Percentiles rank a stretch among this genome's conserved stretches.
Conservation (phyloP, 2,329 filamentous ascomycete species). For the Didymellaceae sp. region DNA sequence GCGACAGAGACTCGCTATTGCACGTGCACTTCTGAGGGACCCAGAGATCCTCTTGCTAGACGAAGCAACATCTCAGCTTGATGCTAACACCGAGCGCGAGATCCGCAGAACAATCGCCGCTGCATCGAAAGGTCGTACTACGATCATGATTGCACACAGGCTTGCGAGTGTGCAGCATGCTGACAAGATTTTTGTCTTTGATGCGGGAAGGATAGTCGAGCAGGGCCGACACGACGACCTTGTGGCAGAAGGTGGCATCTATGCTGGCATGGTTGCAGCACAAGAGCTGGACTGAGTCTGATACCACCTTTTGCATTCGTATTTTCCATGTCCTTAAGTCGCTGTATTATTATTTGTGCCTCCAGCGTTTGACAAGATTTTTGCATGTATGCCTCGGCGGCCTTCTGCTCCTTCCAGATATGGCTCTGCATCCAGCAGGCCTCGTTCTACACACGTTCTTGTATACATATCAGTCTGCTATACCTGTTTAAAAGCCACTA, state of each 20-base stretch:
- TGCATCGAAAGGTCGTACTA: conserved; percentile 59
- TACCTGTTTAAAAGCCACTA: neutral
- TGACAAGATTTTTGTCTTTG: conserved; percentile 80
- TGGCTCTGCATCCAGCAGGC: neutral
- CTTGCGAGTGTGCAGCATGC: conserved; percentile 80
- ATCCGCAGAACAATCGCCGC: conserved; percentile 52
- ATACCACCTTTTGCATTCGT: neutral
- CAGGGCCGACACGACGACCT: conserved; percentile 67
- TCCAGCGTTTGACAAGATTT: neutral
- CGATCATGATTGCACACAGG: conserved; percentile 78
- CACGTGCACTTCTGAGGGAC: conserved; percentile 54
- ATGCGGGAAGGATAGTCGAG: conserved; percentile 67
- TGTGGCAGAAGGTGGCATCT: conserved; percentile 50
- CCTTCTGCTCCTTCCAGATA: conserved; percentile 1
- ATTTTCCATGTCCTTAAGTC: neutral
- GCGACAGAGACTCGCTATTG: conserved; percentile 55
- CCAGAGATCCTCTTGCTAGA: conserved; percentile 56
- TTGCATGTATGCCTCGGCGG: neutral
- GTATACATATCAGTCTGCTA: neutral
- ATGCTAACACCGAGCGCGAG: conserved; percentile 53
- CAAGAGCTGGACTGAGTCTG: conserved; percentile 41
- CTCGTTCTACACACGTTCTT: neutral
- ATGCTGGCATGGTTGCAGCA: conserved; percentile 46
- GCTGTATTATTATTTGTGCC: neutral
- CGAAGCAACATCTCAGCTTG: conserved; percentile 56